Evolutionary conservation across 176 grass and related monocot species (phyloP).

Genomic region (Oryza australiensis): DNA sequence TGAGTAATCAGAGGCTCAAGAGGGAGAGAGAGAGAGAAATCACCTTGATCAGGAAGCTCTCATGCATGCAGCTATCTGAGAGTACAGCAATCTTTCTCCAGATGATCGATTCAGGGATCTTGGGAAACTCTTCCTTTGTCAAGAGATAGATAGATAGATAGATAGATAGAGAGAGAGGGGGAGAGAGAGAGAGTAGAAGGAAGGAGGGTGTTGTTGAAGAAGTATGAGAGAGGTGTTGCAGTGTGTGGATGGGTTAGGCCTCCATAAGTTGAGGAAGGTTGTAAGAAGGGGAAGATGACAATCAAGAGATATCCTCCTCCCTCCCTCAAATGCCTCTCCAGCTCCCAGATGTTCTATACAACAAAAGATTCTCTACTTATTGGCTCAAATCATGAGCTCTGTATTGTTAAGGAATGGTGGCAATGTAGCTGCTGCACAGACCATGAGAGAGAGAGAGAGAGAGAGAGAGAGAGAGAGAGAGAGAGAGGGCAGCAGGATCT

Average conservation of each 20-base stretch:
- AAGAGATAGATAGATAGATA: background rate
- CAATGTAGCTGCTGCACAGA: constrained; percentile 19
- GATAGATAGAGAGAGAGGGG: background rate
- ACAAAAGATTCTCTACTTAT: constrained; percentile 46
- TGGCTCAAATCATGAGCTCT: constrained; percentile 9
- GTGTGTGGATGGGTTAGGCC: background rate
- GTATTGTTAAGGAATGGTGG: constrained; percentile 10
- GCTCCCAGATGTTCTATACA: constrained; percentile 24
- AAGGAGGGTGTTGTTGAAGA: background rate
- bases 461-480: background rate
- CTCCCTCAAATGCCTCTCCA: constrained; percentile 7
- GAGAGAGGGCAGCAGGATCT: constrained; percentile 24
- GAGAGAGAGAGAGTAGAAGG: background rate
- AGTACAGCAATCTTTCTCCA: constrained; percentile 1
- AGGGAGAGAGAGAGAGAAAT: background rate
- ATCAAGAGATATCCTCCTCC: constrained; percentile 45
- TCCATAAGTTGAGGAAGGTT: constrained; percentile 40
- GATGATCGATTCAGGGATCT: background rate
- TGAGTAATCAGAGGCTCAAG: background rate
- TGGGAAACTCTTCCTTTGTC: background rate
- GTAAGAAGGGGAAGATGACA: constrained; percentile 45
- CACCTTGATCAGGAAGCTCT: constrained; percentile 33
- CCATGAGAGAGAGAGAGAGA: background rate
- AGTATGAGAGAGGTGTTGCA: constrained; percentile 17
- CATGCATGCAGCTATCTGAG: background rate